Evolutionary conservation across 2,329 filamentous ascomycete genomes (phyloP), one percentile per base, ranked within the genome.

Genomic region (Pseudocercospora fijiensis): DNA sequence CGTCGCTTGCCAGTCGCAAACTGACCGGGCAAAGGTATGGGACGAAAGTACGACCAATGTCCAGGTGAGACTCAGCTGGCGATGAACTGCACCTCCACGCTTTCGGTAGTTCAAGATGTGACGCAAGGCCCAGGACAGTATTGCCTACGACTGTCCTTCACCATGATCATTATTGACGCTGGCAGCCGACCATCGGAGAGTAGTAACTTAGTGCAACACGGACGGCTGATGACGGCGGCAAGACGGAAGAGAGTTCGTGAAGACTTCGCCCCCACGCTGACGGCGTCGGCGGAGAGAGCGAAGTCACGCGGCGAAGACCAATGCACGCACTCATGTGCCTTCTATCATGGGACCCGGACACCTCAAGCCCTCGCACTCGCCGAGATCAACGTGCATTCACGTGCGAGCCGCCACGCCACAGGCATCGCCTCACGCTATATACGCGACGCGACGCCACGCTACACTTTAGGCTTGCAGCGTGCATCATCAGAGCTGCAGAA

Each of bases 401-500:
- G 55, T 45, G 55, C 37, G 7, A 53, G 30, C 55, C 55, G 55
- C 55, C 55, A 57, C 55, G 55, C 55, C 55, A 57, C 57, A 58
- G 41, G 49, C 57, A 58, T 41, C 41, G 57, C 57, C 57, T 47
- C 57, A 58, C 37, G 30, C 33, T 22, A n/a, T 4, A 7, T 5
- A 9, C 28, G 49, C n/a, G 57, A n/a, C n/a, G n/a, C n/a, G n/a
- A n/a, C n/a, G n/a, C n/a, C 41, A 45, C n/a, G 56, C 30, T 56
- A 56, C 26, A 10, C 13, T 49, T 41, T 30, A 59, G 58, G 60
- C 57, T 22, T 63, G 53, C 58, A 63, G 52, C 57, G 30, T 64
- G 51, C 49, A 55, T 41, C 20, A 41, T 28, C 53, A 24, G 9
- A 11, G 13, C 16, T 51, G 57, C 57, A 58, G 57, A 53, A 56